Conservation (phyloP, 805 yeast species). For the Lipomyces starkeyi region DNA sequence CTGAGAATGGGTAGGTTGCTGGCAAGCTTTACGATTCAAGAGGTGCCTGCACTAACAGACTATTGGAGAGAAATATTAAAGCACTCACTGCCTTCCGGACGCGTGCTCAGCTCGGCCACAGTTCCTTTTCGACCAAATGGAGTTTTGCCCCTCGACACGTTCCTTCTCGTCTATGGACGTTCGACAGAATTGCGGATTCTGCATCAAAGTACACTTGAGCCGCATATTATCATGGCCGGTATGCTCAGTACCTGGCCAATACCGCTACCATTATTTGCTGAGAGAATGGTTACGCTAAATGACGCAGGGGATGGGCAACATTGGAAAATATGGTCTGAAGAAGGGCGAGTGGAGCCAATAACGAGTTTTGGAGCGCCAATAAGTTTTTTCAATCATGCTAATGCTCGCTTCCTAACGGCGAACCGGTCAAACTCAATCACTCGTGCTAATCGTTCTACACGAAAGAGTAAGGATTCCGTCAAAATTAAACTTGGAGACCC, state of each 20-base stretch:
- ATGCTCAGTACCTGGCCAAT: conserved; percentile 35
- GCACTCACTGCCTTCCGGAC: conserved; percentile 38
- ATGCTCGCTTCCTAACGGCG: conserved; percentile 11
- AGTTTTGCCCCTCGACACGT: conserved; percentile 24
- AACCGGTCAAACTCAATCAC: background rate
- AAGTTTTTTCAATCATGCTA: conserved; percentile 18
- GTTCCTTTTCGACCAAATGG: conserved; percentile 38
- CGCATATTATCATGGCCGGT: conserved; percentile 35
- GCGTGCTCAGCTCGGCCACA: conserved; percentile 30
- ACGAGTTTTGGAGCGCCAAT: conserved; percentile 31
- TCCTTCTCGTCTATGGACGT: conserved; percentile 31
- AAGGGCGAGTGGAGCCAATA: conserved; percentile 34
- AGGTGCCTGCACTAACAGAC: background rate
- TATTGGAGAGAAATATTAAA: conserved; percentile 32
- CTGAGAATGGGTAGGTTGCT: conserved; percentile 33
- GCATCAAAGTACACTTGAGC: conserved; percentile 34
- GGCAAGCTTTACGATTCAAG: background rate
- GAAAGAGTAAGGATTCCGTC: conserved; percentile 12
- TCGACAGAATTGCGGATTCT: conserved; percentile 37
- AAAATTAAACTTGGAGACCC: conserved; percentile 22
- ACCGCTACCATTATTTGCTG: conserved; percentile 34
- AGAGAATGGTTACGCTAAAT: conserved; percentile 36
- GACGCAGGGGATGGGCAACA: conserved; percentile 28
- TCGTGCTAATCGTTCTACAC: conserved; percentile 1
- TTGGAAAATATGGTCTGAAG: conserved; percentile 38